Percentiles rank a stretch among this genome's conserved stretches.
Evolutionary conservation across 2,329 filamentous ascomycete species (phyloP).

Genomic region (Penicillium sp.): DNA sequence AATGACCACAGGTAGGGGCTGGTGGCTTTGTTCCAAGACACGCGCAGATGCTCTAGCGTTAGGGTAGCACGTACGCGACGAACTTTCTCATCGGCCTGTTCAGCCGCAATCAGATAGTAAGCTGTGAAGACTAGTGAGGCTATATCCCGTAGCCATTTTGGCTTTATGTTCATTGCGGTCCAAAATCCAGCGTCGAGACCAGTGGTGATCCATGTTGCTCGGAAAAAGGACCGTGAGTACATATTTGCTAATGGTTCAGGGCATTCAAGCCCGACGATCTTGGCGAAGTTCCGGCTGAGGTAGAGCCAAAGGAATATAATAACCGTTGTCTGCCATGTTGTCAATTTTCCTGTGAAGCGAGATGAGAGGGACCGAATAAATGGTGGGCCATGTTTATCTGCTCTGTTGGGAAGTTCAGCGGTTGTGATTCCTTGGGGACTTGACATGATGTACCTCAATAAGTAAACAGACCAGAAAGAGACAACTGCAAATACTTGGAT

Average conservation of each 20-base stretch:
- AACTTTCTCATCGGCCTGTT: slow-evolving; percentile 95
- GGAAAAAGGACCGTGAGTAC: slow-evolving; percentile 88
- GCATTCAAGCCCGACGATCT: slow-evolving; percentile 83
- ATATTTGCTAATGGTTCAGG: slow-evolving; percentile 93
- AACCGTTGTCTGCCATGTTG: slow-evolving; percentile 85
- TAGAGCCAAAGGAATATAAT: slow-evolving; percentile 90
- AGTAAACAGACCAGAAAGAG: slow-evolving; percentile 84
- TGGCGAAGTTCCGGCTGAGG: slow-evolving; percentile 86
- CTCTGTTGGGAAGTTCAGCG: slow-evolving; percentile 51
- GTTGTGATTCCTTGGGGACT: neutral
- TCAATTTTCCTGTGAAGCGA: slow-evolving; percentile 67
- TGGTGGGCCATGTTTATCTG: slow-evolving; percentile 85
- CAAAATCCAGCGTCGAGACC: slow-evolving; percentile 95
- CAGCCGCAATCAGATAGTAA: slow-evolving; percentile 90
- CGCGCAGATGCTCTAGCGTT: slow-evolving; percentile 85
- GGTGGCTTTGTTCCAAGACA: slow-evolving; percentile 93
- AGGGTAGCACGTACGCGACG: slow-evolving; percentile 81
- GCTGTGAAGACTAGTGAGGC: slow-evolving; percentile 78
- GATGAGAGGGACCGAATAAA: slow-evolving; percentile 68
- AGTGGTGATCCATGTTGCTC: slow-evolving; percentile 94
- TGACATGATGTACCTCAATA: slow-evolving; percentile 61
- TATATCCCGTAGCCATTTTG: slow-evolving; percentile 77
- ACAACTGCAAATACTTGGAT: slow-evolving; percentile 90
- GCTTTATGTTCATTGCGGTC: slow-evolving; percentile 90
- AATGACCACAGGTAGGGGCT: slow-evolving; percentile 79